Conservation (phyloP, 805 yeast genomes). For the Metschnikowia borealis region DNA sequence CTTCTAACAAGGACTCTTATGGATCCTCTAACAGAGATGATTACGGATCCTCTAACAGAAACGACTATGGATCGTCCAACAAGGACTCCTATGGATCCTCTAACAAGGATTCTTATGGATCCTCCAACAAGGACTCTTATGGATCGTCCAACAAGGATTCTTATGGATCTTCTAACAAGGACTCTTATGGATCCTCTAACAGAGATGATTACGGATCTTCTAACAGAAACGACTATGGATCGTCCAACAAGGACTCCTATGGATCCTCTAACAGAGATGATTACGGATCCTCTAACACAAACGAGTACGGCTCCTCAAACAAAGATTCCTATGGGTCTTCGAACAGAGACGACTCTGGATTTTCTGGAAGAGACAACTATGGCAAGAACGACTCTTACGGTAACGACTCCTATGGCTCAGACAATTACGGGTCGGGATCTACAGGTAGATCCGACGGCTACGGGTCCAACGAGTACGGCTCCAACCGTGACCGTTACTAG, state of each 20-base stretch:
- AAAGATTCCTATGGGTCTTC: neutral
- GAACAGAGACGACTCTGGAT: neutral
- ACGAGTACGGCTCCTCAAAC: neutral
- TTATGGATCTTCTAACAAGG: conserved; percentile 17
- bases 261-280: conserved; percentile 23
- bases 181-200: conserved; percentile 19
- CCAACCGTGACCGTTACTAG: neutral
- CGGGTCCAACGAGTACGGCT: neutral
- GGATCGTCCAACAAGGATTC: conserved; percentile 12
- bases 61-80: conserved; percentile 18
- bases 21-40: conserved; percentile 17
- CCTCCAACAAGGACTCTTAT: neutral
- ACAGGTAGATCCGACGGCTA: neutral
- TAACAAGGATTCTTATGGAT: neutral
- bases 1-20: neutral
- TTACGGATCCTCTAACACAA: conserved; percentile 13
- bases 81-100: conserved; percentile 18
- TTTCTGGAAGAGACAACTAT: neutral
- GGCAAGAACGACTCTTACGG: neutral
- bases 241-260: conserved; percentile 19
- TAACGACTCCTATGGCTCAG: conserved; percentile 20
- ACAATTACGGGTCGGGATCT: conserved; percentile 15
- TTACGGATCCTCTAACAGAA: conserved; percentile 22
- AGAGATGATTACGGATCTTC: conserved; percentile 15
- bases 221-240: conserved; percentile 19